Percentiles rank a stretch among this genome's conserved stretches.
These are phyloP conservation scores for Fusarium buxicola DNA, from an alignment of 2,329 filamentous ascomycete species.

Conservation along the genomic window DNA sequence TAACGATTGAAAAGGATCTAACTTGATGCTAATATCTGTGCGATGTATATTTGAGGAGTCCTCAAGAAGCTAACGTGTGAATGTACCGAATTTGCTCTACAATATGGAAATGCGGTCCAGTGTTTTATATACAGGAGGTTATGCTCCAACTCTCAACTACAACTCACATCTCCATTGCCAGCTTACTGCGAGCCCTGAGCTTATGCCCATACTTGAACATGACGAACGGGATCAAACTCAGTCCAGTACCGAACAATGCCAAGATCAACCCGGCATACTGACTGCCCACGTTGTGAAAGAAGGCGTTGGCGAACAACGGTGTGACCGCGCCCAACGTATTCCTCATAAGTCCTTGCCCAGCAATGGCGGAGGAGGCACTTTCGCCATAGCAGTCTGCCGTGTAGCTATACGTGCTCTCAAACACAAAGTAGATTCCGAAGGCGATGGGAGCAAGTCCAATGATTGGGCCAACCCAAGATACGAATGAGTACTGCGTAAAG, in stretches of 20 bases:
- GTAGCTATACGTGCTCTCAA: conserved; percentile 40
- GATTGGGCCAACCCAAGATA: conserved; percentile 35
- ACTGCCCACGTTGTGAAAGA: conserved; percentile 39
- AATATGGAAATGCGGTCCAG: too few relatives aligned
- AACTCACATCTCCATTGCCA: conserved; percentile 36
- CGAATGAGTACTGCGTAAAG: conserved; percentile 33
- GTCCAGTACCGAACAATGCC: conserved; percentile 30
- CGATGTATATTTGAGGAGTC: too few relatives aligned
- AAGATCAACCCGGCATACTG: conserved; percentile 39
- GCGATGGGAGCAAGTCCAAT: conserved; percentile 38
- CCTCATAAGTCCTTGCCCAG: conserved; percentile 37
- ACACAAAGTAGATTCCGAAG: conserved; percentile 40
- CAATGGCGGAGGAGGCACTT: conserved; percentile 37
- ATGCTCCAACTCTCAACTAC: not conserved
- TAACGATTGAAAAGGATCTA: too few relatives aligned
- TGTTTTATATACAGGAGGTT: not conserved
- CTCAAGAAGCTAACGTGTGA: too few relatives aligned
- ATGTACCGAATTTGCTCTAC: too few relatives aligned
- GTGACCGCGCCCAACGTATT: conserved; percentile 39
- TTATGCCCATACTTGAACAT: conserved; percentile 40
- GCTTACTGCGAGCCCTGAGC: conserved; percentile 37
- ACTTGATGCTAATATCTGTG: too few relatives aligned
- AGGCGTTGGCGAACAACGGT: conserved; percentile 37
- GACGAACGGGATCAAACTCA: conserved; percentile 38
- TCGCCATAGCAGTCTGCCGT: conserved; percentile 39